Percentiles rank a stretch among this genome's conserved stretches.
Conservation (phyloP, 1,284 basidiomycete genomes). For the Fistulina hepatica region DNA sequence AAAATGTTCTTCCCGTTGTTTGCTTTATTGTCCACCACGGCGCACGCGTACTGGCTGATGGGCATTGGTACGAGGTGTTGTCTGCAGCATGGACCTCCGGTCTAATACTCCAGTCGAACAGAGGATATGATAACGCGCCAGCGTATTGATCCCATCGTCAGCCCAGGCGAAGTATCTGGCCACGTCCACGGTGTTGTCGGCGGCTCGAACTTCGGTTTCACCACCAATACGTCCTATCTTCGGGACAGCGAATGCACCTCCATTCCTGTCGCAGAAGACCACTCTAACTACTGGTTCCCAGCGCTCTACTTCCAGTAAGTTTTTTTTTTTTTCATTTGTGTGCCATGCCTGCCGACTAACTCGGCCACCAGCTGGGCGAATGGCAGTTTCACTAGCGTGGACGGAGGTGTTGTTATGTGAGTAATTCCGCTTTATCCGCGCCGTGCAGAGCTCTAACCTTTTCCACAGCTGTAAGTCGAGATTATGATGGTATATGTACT, state of each 20-base stretch:
- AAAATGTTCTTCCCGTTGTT: too few species aligned
- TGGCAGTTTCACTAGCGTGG: slow-evolving; percentile 29
- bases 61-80: background rate
- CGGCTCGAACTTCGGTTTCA: slow-evolving; percentile 31
- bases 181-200: slow-evolving; percentile 22
- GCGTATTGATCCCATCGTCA: background rate
- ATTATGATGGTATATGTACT: background rate
- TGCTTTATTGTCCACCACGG: background rate
- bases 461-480: slow-evolving; percentile 21
- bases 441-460: slow-evolving; percentile 3
- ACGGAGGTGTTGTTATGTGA: slow-evolving; percentile 31
- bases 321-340: slow-evolving; percentile 3
- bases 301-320: slow-evolving; percentile 31
- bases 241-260: slow-evolving; percentile 31
- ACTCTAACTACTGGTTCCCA: slow-evolving; percentile 31
- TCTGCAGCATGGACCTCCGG: background rate
- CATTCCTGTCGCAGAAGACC: slow-evolving; percentile 31
- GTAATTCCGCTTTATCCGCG: slow-evolving; percentile 11
- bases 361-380: slow-evolving; percentile 25
- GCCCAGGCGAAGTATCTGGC: background rate
- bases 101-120: background rate
- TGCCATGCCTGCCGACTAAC: background rate
- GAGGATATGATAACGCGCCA: background rate
- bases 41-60: slow-evolving; percentile 1
- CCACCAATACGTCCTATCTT: slow-evolving; percentile 24